These are phyloP conservation scores for Blastobotrys proliferans DNA, from an alignment of 1,139 yeast species.

Conservation along the genomic window DNA sequence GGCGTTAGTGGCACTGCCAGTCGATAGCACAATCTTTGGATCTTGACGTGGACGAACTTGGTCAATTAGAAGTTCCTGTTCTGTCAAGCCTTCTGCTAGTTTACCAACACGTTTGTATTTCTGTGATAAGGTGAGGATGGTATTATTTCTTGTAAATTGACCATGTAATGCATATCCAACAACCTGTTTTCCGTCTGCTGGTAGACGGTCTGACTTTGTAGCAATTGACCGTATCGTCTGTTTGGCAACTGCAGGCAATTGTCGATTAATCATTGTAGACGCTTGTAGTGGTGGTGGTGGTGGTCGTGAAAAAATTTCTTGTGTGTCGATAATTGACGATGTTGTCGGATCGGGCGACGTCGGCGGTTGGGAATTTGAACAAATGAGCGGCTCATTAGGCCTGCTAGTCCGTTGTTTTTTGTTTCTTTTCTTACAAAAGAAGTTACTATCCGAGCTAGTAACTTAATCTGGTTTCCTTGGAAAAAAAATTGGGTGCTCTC, in stretches of 20 bases:
- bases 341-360: background rate
- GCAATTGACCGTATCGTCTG: background rate
- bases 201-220: background rate
- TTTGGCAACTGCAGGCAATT: background rate
- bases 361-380: background rate
- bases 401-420: no score
- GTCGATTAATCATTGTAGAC: background rate
- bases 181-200: slow-evolving; percentile 30
- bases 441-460: no score
- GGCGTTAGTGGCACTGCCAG: slow-evolving; percentile 42
- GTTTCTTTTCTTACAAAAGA: no score
- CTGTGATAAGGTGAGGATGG: slow-evolving; percentile 71
- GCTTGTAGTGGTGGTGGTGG: background rate
- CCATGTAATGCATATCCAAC: slow-evolving; percentile 71
- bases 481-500: no score
- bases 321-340: background rate
- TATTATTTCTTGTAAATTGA: slow-evolving; percentile 75
- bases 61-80: slow-evolving; percentile 74
- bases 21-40: slow-evolving; percentile 53
- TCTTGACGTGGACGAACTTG: slow-evolving; percentile 78
- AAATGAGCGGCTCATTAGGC: no score
- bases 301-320: slow-evolving; percentile 2
- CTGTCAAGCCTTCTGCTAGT: slow-evolving; percentile 37
- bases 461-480: no score
- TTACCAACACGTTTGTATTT: slow-evolving; percentile 51